Conservation (phyloP, 139 green algal species). For the Volvox reticuliferus region DNA sequence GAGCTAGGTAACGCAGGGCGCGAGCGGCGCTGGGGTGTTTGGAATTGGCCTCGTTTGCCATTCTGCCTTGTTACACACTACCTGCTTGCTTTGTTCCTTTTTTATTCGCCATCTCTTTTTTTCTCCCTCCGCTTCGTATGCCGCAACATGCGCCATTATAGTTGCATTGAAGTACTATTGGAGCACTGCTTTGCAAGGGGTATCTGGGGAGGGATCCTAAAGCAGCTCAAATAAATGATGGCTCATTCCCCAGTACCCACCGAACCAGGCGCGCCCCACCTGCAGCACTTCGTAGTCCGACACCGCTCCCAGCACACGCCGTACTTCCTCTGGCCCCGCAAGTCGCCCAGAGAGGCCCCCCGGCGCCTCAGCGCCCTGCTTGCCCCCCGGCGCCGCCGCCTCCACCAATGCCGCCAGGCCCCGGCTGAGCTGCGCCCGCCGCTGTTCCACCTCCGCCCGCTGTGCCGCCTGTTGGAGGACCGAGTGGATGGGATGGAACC, state of each 20-base stretch:
- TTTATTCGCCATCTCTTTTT: too few species aligned
- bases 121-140: background rate
- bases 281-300: slow-evolving; percentile 33
- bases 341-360: background rate
- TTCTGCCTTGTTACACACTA: too few species aligned
- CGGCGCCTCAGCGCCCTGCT: background rate
- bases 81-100: too few species aligned
- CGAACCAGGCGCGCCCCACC: background rate
- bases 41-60: too few species aligned
- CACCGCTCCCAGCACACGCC: background rate
- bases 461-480: background rate
- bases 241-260: background rate
- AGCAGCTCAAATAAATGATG: background rate
- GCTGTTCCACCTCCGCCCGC: slow-evolving; percentile 25
- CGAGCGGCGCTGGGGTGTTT: too few species aligned
- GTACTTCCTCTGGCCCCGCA: slow-evolving; percentile 28
- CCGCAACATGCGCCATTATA: too few species aligned
- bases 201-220: background rate
- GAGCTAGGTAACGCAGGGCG: too few species aligned
- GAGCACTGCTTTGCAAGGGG: background rate
- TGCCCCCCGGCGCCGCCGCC: background rate
- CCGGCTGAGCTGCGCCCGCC: background rate
- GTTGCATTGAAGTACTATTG: background rate
- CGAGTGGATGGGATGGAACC: too few species aligned
- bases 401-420: slow-evolving; percentile 31